Conservation (phyloP, 1,284 basidiomycete genomes). For the Afroboletus lepidellus region DNA sequence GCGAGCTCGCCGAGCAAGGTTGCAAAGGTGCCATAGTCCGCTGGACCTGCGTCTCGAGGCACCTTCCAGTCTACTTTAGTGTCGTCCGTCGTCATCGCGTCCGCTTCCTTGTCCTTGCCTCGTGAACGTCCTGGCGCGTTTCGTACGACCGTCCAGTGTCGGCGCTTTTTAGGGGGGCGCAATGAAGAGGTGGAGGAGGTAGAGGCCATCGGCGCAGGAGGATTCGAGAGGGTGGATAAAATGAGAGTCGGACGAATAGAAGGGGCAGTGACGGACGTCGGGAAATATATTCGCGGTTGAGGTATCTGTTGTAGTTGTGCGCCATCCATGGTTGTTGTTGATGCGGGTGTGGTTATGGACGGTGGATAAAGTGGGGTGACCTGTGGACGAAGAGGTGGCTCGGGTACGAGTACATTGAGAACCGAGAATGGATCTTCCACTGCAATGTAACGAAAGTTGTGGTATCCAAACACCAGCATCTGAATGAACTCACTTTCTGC, state of each 20-base stretch:
- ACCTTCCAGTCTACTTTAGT: slow-evolving; percentile 39
- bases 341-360: slow-evolving; percentile 9
- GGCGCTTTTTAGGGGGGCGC: slow-evolving; percentile 20
- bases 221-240: slow-evolving; percentile 13
- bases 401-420: slow-evolving; percentile 60
- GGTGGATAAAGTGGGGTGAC: slow-evolving; percentile 57
- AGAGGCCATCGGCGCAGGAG: slow-evolving; percentile 1
- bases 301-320: slow-evolving; percentile 4
- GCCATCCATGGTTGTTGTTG: neutral
- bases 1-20: slow-evolving; percentile 38
- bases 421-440: slow-evolving; percentile 78
- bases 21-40: slow-evolving; percentile 64
- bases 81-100: slow-evolving; percentile 35
- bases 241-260: slow-evolving; percentile 16
- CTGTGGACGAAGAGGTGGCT: slow-evolving; percentile 50
- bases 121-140: slow-evolving; percentile 44
- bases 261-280: slow-evolving; percentile 16
- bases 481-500: slow-evolving; percentile 48
- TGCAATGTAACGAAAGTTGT: slow-evolving; percentile 27
- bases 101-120: slow-evolving; percentile 54
- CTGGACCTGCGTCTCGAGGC: slow-evolving; percentile 49
- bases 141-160: slow-evolving; percentile 44
- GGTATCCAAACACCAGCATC: neutral
- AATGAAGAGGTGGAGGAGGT: slow-evolving; percentile 3
- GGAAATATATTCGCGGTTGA: slow-evolving; percentile 1